A percentile compares a stretch with the other conserved stretches of the same genome.
Evolutionary conservation across 306 rosid genomes (phyloP).

Genomic region (Clitoria ternatea): DNA sequence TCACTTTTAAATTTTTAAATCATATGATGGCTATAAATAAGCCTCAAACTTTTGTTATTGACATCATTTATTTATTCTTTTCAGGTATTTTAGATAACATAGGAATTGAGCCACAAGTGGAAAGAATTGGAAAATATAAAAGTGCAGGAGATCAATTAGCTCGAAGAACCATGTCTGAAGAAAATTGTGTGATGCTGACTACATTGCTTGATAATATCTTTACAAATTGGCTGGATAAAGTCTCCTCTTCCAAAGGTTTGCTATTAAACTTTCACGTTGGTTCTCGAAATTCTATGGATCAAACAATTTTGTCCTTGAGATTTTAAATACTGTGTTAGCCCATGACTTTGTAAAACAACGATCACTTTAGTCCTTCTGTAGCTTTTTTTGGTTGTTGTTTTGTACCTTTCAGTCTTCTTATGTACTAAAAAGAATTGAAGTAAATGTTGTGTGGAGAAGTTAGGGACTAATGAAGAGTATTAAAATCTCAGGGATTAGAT

Average conservation of each 20-base stretch:
- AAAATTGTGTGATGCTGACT: conserved; percentile 90
- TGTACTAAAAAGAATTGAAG: too few species aligned
- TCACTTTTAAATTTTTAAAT: conserved; percentile 1
- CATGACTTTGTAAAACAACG: too few species aligned
- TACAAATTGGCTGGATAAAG: conserved; percentile 80
- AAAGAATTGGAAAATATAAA: conserved; percentile 92
- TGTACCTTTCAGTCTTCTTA: too few species aligned
- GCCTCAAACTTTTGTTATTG: conserved; percentile 9
- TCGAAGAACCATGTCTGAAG: conserved; percentile 71
- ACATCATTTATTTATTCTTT: conserved; percentile 17
- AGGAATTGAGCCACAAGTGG: conserved; percentile 89
- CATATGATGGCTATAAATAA: conserved; percentile 12
- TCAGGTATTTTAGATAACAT: conserved; percentile 78
- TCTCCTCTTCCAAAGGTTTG: conserved; percentile 81
- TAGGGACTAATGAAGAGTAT: too few species aligned
- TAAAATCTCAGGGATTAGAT: too few species aligned
- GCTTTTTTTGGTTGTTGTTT: too few species aligned
- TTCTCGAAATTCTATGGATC: too few species aligned
- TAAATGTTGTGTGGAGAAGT: too few species aligned
- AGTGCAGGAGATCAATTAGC: conserved; percentile 92
- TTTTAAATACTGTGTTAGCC: too few species aligned
- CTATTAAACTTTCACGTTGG: too few species aligned
- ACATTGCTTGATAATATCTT: conserved; percentile 80
- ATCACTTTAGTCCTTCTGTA: too few species aligned
- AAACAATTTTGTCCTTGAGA: too few species aligned